Evolutionary conservation across 1,284 basidiomycete species (phyloP).

Genomic region (Puccinia polysora): DNA sequence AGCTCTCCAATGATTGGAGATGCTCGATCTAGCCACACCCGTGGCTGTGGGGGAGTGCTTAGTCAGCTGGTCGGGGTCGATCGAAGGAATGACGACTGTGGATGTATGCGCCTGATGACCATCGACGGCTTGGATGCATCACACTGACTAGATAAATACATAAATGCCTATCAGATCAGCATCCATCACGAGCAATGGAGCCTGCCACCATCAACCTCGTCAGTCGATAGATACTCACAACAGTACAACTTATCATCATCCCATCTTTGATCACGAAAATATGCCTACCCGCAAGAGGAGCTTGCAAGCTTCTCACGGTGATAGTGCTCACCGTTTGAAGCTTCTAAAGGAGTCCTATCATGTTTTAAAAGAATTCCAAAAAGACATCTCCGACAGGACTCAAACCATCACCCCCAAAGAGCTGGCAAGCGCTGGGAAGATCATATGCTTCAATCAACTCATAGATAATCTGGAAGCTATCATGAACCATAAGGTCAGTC

Average conservation of each 20-base stretch:
- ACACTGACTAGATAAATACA: background rate
- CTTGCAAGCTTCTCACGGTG: background rate
- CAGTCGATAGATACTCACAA: no score
- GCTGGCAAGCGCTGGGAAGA: background rate
- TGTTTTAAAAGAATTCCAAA: slow-evolving; percentile 11
- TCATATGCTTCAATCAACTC: background rate
- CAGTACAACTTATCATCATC: background rate
- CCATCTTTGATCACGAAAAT: background rate
- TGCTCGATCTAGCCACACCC: no score
- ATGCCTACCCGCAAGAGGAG: slow-evolving; percentile 16
- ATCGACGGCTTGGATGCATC: background rate
- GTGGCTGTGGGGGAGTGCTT: no score
- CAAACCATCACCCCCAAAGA: background rate
- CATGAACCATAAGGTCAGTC: slow-evolving; percentile 21
- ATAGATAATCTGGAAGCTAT: slow-evolving; percentile 12
- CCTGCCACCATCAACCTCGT: no score
- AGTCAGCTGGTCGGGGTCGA: background rate
- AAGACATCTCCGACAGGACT: background rate
- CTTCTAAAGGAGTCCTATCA: slow-evolving; percentile 14
- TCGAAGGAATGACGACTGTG: slow-evolving; percentile 6
- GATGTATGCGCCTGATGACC: slow-evolving; percentile 36
- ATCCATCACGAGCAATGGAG: background rate
- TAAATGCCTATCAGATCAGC: background rate
- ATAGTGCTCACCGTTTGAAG: background rate
- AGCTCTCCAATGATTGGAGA: no score